Evolutionary conservation across 176 grass and related monocot genomes (phyloP).

Genomic region (Panicum miliaceum): DNA sequence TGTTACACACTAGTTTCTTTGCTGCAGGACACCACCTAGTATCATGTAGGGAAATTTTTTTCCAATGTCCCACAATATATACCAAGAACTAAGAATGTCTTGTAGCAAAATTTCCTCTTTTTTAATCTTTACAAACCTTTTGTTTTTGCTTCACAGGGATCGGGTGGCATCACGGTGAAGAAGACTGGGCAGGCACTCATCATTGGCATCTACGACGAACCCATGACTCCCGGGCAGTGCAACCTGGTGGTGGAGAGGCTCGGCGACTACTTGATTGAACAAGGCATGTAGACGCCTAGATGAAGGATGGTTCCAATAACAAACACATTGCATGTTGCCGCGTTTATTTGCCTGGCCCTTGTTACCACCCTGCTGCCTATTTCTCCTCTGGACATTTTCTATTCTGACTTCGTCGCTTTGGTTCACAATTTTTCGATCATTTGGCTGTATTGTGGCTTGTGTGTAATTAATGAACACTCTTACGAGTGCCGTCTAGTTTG

Average conservation of each 20-base stretch:
- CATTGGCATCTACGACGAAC: conserved; percentile 29
- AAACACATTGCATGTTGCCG: neutral
- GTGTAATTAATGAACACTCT: neutral
- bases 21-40: too few relatives aligned
- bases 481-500: neutral
- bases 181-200: conserved; percentile 14
- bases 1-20: too few relatives aligned
- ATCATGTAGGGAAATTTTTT: too few relatives aligned
- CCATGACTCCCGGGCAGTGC: conserved; percentile 14
- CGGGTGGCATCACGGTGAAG: neutral
- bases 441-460: neutral
- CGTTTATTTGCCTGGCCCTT: neutral
- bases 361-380: neutral
- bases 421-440: neutral
- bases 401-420: neutral
- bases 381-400: neutral
- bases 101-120: too few relatives aligned
- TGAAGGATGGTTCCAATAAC: neutral
- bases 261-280: conserved; percentile 7
- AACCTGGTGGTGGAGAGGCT: conserved; percentile 29
- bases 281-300: neutral
- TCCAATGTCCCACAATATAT: too few relatives aligned
- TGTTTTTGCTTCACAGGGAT: neutral
- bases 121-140: neutral
- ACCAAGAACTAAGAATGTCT: too few relatives aligned